Conservation (phyloP, 2,329 filamentous ascomycete genomes). For the Ceratocystis huliohia region DNA sequence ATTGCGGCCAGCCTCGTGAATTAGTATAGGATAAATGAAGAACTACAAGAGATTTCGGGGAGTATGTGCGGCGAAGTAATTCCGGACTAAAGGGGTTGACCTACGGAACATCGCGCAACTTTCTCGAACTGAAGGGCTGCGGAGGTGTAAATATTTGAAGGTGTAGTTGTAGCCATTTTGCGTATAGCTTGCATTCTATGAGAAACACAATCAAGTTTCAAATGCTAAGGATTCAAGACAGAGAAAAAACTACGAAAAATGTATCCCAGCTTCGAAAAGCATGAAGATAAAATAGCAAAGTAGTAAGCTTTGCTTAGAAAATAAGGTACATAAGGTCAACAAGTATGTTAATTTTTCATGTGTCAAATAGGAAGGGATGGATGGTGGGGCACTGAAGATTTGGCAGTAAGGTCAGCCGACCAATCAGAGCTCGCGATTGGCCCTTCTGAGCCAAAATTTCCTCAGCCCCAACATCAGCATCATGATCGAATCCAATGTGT, state of each 20-base stretch:
- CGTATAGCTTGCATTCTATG: slow-evolving; percentile 16
- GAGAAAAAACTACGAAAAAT: neutral
- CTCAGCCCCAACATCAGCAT: slow-evolving; percentile 13
- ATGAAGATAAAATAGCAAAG: neutral
- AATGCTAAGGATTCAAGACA: neutral
- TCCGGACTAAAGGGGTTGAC: slow-evolving; percentile 25
- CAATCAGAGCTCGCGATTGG: slow-evolving; percentile 17
- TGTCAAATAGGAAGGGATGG: neutral
- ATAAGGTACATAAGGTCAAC: neutral
- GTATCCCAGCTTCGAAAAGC: neutral
- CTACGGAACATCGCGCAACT: slow-evolving; percentile 66
- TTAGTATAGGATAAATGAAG: neutral
- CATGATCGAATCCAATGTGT: neutral
- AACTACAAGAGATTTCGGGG: neutral
- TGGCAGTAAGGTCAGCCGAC: slow-evolving; percentile 1
- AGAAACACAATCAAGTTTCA: neutral
- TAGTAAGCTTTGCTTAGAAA: neutral
- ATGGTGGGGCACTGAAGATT: slow-evolving; percentile 11
- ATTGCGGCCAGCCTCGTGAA: neutral
- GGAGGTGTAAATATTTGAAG: slow-evolving; percentile 37
- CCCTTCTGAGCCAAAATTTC: slow-evolving; percentile 17
- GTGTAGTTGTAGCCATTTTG: slow-evolving; percentile 17
- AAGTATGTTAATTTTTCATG: neutral
- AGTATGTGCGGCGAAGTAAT: too few relatives aligned
- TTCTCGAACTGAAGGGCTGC: slow-evolving; percentile 68